Evolutionary conservation across 331 rosid genomes (phyloP).

Genomic region (Spiraea crenata): DNA sequence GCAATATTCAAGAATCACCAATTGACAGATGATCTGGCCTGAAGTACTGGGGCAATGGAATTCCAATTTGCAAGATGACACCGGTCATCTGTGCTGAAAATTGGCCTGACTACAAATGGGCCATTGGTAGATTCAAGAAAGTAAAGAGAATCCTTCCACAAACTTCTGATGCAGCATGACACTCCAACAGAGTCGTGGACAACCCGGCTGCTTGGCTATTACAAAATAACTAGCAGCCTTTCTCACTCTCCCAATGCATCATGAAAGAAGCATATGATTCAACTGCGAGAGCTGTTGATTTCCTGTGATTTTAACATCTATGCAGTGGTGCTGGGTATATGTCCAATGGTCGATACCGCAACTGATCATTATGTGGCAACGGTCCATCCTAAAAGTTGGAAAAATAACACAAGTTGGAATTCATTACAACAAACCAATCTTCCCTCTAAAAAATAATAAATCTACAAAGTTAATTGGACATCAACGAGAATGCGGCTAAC

Average conservation of each 20-base stretch:
- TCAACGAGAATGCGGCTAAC: not conserved
- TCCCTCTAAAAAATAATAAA: not conserved
- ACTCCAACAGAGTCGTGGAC: constrained; percentile 8
- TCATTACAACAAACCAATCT: not conserved
- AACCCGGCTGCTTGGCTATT: constrained; percentile 1
- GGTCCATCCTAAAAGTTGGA: constrained; percentile 65
- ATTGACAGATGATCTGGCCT: not conserved
- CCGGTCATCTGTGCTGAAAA: constrained; percentile 2
- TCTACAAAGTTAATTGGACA: not conserved
- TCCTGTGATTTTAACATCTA: constrained; percentile 51
- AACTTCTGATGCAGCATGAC: too few relatives aligned
- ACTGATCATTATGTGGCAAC: constrained; percentile 55
- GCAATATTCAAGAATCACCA: not conserved
- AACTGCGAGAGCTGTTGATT: constrained; percentile 8
- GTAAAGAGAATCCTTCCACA: too few relatives aligned
- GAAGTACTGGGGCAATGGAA: not conserved
- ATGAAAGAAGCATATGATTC: constrained; percentile 2
- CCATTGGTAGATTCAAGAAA: constrained; percentile 16
- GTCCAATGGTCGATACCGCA: constrained; percentile 54
- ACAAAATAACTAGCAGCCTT: constrained; percentile 1
- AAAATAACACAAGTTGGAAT: not conserved
- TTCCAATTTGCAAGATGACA: constrained; percentile 2
- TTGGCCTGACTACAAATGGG: constrained; percentile 5
- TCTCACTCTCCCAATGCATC: constrained; percentile 6
- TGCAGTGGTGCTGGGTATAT: constrained; percentile 87